Conservation (phyloP, 2,329 filamentous ascomycete species). For the Alternaria arborescens region DNA sequence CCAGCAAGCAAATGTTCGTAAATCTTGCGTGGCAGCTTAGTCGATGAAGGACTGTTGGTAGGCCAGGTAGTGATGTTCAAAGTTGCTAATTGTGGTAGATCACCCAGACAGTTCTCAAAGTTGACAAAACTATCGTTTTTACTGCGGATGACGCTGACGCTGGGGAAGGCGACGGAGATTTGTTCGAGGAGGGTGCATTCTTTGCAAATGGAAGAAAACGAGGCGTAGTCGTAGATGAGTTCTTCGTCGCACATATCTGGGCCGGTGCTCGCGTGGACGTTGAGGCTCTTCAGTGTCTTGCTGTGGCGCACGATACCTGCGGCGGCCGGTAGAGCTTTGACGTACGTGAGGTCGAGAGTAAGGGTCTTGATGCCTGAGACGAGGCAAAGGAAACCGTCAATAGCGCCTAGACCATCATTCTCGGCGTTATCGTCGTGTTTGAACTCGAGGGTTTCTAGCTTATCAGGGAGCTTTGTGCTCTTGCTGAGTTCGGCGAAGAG, state of each 20-base stretch:
- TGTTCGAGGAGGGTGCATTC: constrained; percentile 56
- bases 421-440: constrained; percentile 60
- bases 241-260: constrained; percentile 53
- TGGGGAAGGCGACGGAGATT: constrained; percentile 58
- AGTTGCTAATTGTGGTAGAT: constrained; percentile 54
- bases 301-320: constrained; percentile 56
- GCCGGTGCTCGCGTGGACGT: constrained; percentile 53
- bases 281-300: constrained; percentile 56
- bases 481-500: constrained; percentile 59
- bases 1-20: constrained; percentile 58
- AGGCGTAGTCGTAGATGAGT: constrained; percentile 54
- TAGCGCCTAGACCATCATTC: constrained; percentile 56
- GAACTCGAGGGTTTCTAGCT: constrained; percentile 56
- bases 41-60: constrained; percentile 53
- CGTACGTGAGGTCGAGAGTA: constrained; percentile 55
- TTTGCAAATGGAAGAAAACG: constrained; percentile 58
- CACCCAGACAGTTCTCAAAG: constrained; percentile 53
- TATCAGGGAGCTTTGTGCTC: constrained; percentile 54
- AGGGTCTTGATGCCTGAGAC: constrained; percentile 56
- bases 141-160: constrained; percentile 53
- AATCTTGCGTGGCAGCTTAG: constrained; percentile 53
- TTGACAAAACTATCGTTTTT: constrained; percentile 55
- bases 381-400: constrained; percentile 59
- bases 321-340: constrained; percentile 53
- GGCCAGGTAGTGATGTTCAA: constrained; percentile 61